Percentiles rank a stretch among this genome's conserved stretches.
phyloP scores from a whole-genome alignment of 371 early-diverging fungal species.

The Mucor saturninus region DNA sequence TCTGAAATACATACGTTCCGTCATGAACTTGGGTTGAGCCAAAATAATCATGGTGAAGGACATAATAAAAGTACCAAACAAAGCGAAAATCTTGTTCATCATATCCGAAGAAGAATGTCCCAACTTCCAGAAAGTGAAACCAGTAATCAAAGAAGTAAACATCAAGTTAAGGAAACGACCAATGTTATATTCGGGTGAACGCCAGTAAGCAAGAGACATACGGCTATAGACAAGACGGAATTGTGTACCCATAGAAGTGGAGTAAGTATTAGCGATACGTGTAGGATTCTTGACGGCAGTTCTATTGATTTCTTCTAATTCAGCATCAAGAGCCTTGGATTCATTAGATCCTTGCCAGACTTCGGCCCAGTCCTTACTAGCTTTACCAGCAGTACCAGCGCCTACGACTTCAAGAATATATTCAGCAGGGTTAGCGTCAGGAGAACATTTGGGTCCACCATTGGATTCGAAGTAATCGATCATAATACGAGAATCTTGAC shows the following conservation, averaged over 20 bases:
- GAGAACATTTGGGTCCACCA: slow-evolving; percentile 56
- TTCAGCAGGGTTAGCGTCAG: slow-evolving; percentile 50
- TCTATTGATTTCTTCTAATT: slow-evolving; percentile 24
- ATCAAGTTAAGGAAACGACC: slow-evolving; percentile 52
- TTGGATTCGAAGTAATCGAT: slow-evolving; percentile 61
- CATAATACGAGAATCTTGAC: slow-evolving; percentile 51
- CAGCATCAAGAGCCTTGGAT: slow-evolving; percentile 24
- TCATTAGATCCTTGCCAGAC: slow-evolving; percentile 49
- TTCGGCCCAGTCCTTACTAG: slow-evolving; percentile 55
- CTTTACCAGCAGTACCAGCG: slow-evolving; percentile 48
- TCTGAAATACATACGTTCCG: slow-evolving; percentile 63
- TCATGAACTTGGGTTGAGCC: slow-evolving; percentile 56
- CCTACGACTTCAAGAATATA: slow-evolving; percentile 53
- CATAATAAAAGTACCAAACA: slow-evolving; percentile 69
- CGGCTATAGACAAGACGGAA: slow-evolving; percentile 47
- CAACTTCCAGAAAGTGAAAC: slow-evolving; percentile 63
- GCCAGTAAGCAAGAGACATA: slow-evolving; percentile 62
- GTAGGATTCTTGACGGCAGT: slow-evolving; percentile 16
- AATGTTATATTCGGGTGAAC: slow-evolving; percentile 61
- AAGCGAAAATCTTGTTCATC: slow-evolving; percentile 67
- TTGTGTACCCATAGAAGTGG: slow-evolving; percentile 40
- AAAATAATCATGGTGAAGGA: slow-evolving; percentile 43
- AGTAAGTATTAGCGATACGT: slow-evolving; percentile 25
- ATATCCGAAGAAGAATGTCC: slow-evolving; percentile 57
- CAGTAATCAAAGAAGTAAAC: slow-evolving; percentile 51